Percentiles rank a stretch among this genome's conserved stretches.
Evolutionary conservation across 805 yeast species (phyloP).

Genomic region (Ogataea angusta): DNA sequence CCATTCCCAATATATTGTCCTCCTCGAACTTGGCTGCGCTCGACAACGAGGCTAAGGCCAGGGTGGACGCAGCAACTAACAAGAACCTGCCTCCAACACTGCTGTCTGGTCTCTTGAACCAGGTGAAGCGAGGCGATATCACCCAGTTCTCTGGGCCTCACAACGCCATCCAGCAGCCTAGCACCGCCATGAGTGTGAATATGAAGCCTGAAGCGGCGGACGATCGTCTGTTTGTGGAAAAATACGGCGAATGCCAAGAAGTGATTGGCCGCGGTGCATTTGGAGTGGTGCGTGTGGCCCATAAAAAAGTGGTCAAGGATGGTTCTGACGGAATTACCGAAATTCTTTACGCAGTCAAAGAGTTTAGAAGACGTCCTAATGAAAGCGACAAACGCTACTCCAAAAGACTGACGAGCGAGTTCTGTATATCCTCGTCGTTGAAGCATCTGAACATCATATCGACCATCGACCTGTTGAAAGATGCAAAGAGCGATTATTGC

Average conservation of each 20-base stretch:
- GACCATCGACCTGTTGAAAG: slow-evolving; percentile 73
- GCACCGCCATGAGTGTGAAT: slow-evolving; percentile 22
- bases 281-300: slow-evolving; percentile 89
- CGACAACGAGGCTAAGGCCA: slow-evolving; percentile 27
- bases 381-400: slow-evolving; percentile 68
- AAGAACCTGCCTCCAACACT: slow-evolving; percentile 57
- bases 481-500: slow-evolving; percentile 78
- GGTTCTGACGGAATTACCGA: slow-evolving; percentile 25
- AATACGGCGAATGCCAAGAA: slow-evolving; percentile 94
- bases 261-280: slow-evolving; percentile 91
- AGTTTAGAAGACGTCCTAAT: slow-evolving; percentile 60
- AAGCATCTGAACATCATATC: slow-evolving; percentile 75
- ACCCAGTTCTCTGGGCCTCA: slow-evolving; percentile 27
- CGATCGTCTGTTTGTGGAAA: slow-evolving; percentile 65
- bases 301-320: slow-evolving; percentile 47
- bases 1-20: slow-evolving; percentile 63
- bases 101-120: slow-evolving; percentile 63
- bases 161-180: slow-evolving; percentile 20
- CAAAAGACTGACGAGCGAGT: slow-evolving; percentile 74
- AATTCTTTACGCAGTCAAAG: slow-evolving; percentile 84
- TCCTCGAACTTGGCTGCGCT: slow-evolving; percentile 28
- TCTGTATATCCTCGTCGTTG: slow-evolving; percentile 74
- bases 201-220: slow-evolving; percentile 29
- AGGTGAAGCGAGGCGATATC: slow-evolving; percentile 41
- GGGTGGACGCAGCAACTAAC: slow-evolving; percentile 25